Evolutionary conservation across 2,329 filamentous ascomycete genomes (phyloP), one percentile per base, ranked within the genome.

Genomic region (Coniochaeta hoffmannii): DNA sequence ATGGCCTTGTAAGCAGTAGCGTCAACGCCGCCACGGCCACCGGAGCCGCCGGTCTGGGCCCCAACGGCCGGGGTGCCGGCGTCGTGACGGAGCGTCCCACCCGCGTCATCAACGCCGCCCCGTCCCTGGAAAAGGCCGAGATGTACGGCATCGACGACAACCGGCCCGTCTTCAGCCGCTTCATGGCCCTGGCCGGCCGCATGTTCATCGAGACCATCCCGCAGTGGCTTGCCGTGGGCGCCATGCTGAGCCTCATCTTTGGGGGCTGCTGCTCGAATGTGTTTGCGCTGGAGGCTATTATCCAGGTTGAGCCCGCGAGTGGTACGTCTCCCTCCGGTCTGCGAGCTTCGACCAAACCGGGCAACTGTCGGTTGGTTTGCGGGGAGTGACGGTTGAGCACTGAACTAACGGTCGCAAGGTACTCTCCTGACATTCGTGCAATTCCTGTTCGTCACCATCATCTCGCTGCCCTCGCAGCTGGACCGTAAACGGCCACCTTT

Each of bases 261-360:
- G 94, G 94, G 53, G 94, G 94, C 56, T 68, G 65, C 60, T 63
- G 63, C 59, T 63, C 66, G 64, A 68, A 96, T 86, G 90, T 97
- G n/a, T 97, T 96, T 73, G 90, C 93, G 38, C 79, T 99, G 56
- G 94, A 99, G 72, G 89, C 90, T 50, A 96, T 97, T 64, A 85
- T 99, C 68, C 95, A 94, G 89, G 86, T 90, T 68, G 90, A 95
- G 69, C 87, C 91, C 44, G 85, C 86, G 56, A 93, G 89, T 66
- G 93, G 92, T 87, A 82, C 38, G 69, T 62, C 22, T 41, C 50
- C 31, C 9, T 6, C 30, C 12, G 30, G 17, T n/a, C 11, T 19
- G 7, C 24, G 15, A 28, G 2, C 19, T 19, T 28, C 9, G 19
- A 26, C 11, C 22, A 12, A 26, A 4, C 11, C 38, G 8, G 3